Evolutionary conservation across 164 flowering plant species (phyloP).

Genomic region (Protea cynaroides): DNA sequence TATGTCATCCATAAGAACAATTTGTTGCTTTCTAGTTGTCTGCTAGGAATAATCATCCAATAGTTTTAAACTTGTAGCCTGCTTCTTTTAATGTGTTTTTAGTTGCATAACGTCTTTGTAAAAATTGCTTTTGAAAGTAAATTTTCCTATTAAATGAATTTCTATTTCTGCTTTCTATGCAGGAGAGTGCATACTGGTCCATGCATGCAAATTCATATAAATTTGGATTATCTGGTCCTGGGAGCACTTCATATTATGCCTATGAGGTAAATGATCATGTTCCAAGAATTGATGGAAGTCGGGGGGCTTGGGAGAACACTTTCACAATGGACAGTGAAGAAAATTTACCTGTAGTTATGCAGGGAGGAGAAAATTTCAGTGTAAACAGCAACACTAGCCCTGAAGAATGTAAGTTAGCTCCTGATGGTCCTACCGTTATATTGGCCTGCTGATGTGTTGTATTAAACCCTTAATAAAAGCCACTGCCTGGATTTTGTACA

Average conservation of each 20-base stretch:
- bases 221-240: constrained; percentile 48
- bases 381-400: constrained; percentile 24
- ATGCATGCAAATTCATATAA: constrained; percentile 49
- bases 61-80: not conserved
- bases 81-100: not conserved
- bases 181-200: constrained; percentile 60
- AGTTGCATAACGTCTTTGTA: no score
- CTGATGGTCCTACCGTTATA: constrained; percentile 1
- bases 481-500: no score
- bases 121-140: no score
- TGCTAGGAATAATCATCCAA: not conserved
- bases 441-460: not conserved
- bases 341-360: constrained; percentile 27
- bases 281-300: constrained; percentile 29
- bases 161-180: constrained; percentile 19
- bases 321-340: constrained; percentile 29
- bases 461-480: not conserved
- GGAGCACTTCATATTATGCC: constrained; percentile 39
- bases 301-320: constrained; percentile 38
- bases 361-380: constrained; percentile 35
- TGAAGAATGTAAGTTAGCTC: constrained; percentile 49
- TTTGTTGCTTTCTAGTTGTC: not conserved
- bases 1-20: not conserved
- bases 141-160: not conserved
- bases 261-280: constrained; percentile 37